phyloP scores from a whole-genome alignment of 2,329 filamentous ascomycete species.

The Colletotrichum orchidophilum region DNA sequence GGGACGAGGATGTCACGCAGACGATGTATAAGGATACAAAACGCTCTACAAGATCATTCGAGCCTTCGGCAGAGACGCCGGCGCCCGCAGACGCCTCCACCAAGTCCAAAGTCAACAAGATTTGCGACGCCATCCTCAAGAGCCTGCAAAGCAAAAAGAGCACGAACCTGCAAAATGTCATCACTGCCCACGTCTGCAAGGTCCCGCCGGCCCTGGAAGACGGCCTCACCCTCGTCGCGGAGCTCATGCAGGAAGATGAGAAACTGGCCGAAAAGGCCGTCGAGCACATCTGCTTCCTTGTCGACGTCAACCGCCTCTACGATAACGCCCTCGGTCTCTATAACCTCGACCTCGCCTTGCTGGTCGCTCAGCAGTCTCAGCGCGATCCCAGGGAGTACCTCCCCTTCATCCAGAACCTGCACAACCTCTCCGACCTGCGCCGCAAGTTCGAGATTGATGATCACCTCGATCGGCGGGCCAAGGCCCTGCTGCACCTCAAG shows the following conservation, averaged over 20 bases:
- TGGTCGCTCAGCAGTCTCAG: conserved; percentile 95
- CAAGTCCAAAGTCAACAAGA: conserved; percentile 79
- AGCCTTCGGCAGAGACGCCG: conserved; percentile 30
- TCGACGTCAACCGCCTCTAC: conserved; percentile 91
- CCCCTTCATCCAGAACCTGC: conserved; percentile 89
- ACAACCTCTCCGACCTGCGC: conserved; percentile 75
- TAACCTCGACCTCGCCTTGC: conserved; percentile 85
- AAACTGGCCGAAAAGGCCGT: conserved; percentile 86
- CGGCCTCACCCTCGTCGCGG: conserved; percentile 81
- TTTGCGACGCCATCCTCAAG: conserved; percentile 86
- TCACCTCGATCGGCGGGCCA: conserved; percentile 78
- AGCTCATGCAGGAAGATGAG: conserved; percentile 73
- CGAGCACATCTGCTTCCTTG: conserved; percentile 97
- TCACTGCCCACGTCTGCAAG: conserved; percentile 96
- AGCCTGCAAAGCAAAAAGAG: conserved; percentile 69
- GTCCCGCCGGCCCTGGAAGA: conserved; percentile 88
- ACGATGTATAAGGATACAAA: conserved; percentile 94
- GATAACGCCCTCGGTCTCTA: conserved; percentile 92
- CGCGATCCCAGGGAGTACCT: conserved; percentile 95
- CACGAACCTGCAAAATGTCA: conserved; percentile 85
- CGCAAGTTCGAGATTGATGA: conserved; percentile 89
- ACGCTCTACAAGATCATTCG: conserved; percentile 38
- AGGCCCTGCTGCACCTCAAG: conserved; percentile 82
- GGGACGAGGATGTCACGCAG: conserved; percentile 90
- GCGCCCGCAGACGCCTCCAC: conserved; percentile 21